Conservation (phyloP, 2,329 filamentous ascomycete species). For the Cladophialophora bantiana region DNA sequence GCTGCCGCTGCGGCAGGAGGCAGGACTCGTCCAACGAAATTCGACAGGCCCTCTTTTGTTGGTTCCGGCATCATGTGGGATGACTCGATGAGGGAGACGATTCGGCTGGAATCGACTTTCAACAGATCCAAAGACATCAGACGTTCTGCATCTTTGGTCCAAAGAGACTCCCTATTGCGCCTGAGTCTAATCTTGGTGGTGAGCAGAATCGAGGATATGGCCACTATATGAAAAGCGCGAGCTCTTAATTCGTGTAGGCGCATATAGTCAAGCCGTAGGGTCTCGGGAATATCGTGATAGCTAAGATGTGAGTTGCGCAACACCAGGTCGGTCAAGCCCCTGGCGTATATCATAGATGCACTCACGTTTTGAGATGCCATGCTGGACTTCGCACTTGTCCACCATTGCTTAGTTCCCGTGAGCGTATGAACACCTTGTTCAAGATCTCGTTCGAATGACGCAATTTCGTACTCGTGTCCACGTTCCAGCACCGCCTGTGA, state of each 20-base stretch:
- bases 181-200: constrained; percentile 72
- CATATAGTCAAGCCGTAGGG: constrained; percentile 62
- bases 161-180: constrained; percentile 68
- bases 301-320: constrained; percentile 59
- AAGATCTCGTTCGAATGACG: constrained; percentile 64
- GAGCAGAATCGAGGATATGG: constrained; percentile 67
- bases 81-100: constrained; percentile 56
- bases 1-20: constrained; percentile 58
- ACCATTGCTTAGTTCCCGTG: constrained; percentile 57
- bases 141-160: constrained; percentile 67
- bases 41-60: constrained; percentile 54
- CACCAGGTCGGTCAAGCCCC: constrained; percentile 65
- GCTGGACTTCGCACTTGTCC: constrained; percentile 35
- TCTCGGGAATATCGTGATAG: constrained; percentile 65
- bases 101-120: constrained; percentile 48
- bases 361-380: constrained; percentile 19
- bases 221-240: constrained; percentile 64
- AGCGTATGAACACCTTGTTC: constrained; percentile 59
- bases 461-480: constrained; percentile 67
- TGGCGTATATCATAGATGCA: constrained; percentile 59
- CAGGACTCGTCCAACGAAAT: constrained; percentile 61
- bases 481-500: constrained; percentile 68
- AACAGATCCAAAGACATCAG: constrained; percentile 59
- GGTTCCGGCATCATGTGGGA: constrained; percentile 57
- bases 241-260: constrained; percentile 62